Evolutionary conservation across 805 yeast genomes (phyloP), one percentile per base, ranked within the genome.

Genomic region (Candida cerambycidarum): DNA sequence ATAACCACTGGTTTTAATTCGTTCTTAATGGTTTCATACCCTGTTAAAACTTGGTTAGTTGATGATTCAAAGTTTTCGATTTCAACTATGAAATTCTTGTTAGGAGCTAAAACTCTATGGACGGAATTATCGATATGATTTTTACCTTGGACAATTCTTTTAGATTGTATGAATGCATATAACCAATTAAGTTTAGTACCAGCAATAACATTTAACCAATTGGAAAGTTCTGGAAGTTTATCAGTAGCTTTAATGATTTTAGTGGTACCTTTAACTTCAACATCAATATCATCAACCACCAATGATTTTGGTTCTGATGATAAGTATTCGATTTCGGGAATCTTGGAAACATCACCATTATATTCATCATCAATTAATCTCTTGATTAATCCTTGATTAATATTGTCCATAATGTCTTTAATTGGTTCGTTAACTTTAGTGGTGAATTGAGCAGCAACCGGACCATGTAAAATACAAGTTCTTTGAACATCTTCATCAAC

Each of bases 381-480:
- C 44, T 71, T 68, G 61, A 93, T 85, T 69, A 90, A 97, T 47
- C 96, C 97, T 28, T 89, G 81, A 59, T 93, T 97, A 48, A 93
- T 83, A 54, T 77, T 71, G 62, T 92, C 97, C 70, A 93, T 70
- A 55, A 93, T 89, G 34, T 85, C 86, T 67, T 86, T 83, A 60
- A 93, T 87, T 57, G 99, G 98, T 71, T 89, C 97, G 61, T 93
- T 83, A 47, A 87, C 93, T 60, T 76, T 74, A 58, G 77, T 85
- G 56, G 97, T 83, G 75, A 73, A 90, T 69, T 83, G 89, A 56
- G 96, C 97, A 56, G 99, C 96, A 54, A 93, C 98, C 40, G 99
- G 99, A 56, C 99, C 98, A 58, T 89, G 97, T 59, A 93, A 78
- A 54, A 93, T 89, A 85, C 99, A 95, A n/a, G 97, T 92, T 78